phyloP scores from a whole-genome alignment of 192 early-diverging fungal species.

The Coemansia sp. region DNA sequence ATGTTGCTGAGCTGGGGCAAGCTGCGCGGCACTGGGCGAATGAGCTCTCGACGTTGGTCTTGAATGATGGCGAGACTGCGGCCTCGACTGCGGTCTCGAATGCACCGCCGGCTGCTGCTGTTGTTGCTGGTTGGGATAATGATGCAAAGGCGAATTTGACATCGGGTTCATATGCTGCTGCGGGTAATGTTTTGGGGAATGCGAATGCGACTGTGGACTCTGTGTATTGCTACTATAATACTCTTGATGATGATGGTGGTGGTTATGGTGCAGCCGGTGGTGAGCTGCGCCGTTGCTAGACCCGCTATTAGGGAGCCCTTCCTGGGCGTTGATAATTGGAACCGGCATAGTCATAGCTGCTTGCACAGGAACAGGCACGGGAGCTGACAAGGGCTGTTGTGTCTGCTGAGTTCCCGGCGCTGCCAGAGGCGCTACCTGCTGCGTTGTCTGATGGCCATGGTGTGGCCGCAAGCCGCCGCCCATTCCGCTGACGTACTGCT shows the following conservation, averaged over 20 bases:
- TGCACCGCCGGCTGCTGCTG: neutral
- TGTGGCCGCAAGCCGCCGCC: neutral
- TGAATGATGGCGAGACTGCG: neutral
- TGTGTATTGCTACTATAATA: slow-evolving; percentile 3
- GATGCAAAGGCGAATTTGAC: neutral
- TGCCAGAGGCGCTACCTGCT: neutral
- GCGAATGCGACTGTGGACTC: slow-evolving; percentile 12
- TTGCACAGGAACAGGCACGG: neutral
- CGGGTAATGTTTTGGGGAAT: slow-evolving; percentile 2
- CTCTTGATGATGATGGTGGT: neutral
- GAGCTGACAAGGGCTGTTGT: neutral
- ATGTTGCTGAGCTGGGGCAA: slow-evolving; percentile 7
- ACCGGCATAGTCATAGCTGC: neutral
- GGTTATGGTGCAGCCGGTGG: neutral
- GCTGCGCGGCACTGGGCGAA: neutral
- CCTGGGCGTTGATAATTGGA: neutral
- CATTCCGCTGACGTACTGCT: neutral
- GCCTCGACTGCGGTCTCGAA: slow-evolving; percentile 4
- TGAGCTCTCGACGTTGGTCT: neutral
- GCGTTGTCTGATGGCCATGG: neutral
- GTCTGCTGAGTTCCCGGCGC: slow-evolving; percentile 3
- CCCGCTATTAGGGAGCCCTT: neutral
- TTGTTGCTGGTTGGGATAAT: neutral
- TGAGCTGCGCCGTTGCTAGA: neutral
- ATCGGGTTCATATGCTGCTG: slow-evolving; percentile 1